Evolutionary conservation across 148 eudicot genomes (phyloP).

Genomic region (Nepenthes gracilis): DNA sequence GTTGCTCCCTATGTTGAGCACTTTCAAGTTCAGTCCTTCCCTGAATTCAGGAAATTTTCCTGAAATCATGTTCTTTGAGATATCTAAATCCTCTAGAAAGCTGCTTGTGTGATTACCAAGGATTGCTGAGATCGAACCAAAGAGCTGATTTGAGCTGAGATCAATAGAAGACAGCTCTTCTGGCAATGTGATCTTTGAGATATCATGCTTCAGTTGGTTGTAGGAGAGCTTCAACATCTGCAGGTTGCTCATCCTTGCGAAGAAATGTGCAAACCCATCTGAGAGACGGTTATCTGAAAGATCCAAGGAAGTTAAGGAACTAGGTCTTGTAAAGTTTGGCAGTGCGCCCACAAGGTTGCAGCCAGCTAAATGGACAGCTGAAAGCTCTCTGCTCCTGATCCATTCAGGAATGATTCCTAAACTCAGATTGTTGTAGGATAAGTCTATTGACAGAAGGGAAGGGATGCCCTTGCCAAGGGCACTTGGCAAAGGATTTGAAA

Average conservation of each 20-base stretch:
- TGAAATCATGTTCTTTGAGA: conserved; percentile 51
- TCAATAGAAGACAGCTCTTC: conserved; percentile 42
- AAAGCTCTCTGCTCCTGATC: conserved; percentile 54
- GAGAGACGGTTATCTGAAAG: conserved; percentile 54
- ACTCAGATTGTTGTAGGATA: conserved; percentile 50
- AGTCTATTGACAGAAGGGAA: conserved; percentile 63
- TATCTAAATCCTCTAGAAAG: conserved; percentile 48
- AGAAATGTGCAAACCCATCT: conserved; percentile 33
- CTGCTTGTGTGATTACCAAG: conserved; percentile 33
- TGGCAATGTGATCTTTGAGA: conserved; percentile 43
- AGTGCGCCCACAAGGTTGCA: conserved; percentile 49
- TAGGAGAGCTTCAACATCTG: conserved; percentile 44
- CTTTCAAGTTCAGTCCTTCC: conserved; percentile 38
- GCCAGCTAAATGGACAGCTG: conserved; percentile 64
- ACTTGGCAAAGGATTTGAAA: conserved; percentile 52
- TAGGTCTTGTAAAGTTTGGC: conserved; percentile 45
- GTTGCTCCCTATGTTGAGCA: conserved; percentile 52
- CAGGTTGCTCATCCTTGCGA: conserved; percentile 42
- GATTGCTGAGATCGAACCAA: conserved; percentile 48
- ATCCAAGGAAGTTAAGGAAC: conserved; percentile 51
- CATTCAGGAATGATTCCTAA: conserved; percentile 54
- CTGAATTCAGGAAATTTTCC: conserved; percentile 55
- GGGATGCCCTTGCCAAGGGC: conserved; percentile 40
- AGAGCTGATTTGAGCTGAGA: conserved; percentile 51
- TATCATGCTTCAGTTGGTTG: conserved; percentile 45